Percentiles rank a stretch among this genome's conserved stretches.
phyloP scores from a whole-genome alignment of 257 asterid species.

The Primulina tabacum region DNA sequence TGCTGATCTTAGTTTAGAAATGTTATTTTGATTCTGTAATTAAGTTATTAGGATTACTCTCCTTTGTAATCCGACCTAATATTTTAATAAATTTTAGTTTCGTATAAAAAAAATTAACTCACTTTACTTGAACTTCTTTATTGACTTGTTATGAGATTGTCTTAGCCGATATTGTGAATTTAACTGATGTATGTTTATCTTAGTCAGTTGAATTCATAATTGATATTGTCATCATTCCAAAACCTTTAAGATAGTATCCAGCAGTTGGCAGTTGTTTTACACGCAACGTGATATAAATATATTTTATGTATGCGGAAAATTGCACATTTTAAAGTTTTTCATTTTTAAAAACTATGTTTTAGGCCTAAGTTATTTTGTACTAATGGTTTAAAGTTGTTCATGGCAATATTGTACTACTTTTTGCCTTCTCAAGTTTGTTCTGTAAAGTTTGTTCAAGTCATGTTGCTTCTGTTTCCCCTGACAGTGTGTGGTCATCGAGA shows the following conservation, averaged over 20 bases:
- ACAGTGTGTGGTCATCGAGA: constrained; percentile 83
- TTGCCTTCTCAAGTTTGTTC: constrained; percentile 2
- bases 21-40: too few relatives aligned
- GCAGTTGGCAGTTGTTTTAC: constrained; percentile 23
- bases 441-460: neutral
- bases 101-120: too few relatives aligned
- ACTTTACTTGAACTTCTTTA: neutral
- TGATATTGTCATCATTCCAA: neutral
- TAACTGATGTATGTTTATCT: neutral
- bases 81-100: too few relatives aligned
- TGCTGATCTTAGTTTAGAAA: too few relatives aligned
- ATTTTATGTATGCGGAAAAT: neutral
- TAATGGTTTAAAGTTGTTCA: constrained; percentile 9
- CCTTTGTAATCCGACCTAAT: too few relatives aligned
- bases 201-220: neutral
- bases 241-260: neutral
- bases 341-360: neutral
- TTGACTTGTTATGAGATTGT: neutral
- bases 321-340: constrained; percentile 2
- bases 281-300: constrained; percentile 14
- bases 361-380: constrained; percentile 4
- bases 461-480: constrained; percentile 23
- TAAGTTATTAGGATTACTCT: too few relatives aligned
- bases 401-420: neutral
- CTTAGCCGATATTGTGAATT: neutral